These are phyloP conservation scores for Yamadazyma sp. DNA, from an alignment of 805 yeast species.

Conservation along the genomic window DNA sequence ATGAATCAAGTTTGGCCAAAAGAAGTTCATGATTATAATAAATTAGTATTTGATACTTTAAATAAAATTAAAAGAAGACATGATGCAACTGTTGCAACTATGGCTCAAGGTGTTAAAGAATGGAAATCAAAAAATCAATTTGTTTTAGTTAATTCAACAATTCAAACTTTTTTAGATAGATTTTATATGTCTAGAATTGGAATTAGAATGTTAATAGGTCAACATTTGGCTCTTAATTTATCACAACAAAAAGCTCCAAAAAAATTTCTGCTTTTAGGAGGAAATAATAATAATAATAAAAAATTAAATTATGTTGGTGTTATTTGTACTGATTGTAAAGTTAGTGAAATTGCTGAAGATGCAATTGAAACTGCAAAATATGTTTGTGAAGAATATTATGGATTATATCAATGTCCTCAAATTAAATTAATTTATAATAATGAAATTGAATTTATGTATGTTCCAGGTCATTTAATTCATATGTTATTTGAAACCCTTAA, in stretches of 20 bases:
- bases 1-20: conserved; percentile 62
- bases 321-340: conserved; percentile 80
- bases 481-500: conserved; percentile 87
- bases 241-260: conserved; percentile 50
- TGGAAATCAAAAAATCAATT: conserved; percentile 63
- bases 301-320: conserved; percentile 77
- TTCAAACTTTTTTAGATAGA: conserved; percentile 79
- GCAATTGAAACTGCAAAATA: conserved; percentile 89
- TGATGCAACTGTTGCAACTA: conserved; percentile 89
- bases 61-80: conserved; percentile 76
- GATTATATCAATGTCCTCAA: conserved; percentile 80
- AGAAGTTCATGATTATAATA: conserved; percentile 71
- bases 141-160: conserved; percentile 59
- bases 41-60: conserved; percentile 60
- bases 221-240: conserved; percentile 79
- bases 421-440: conserved; percentile 75
- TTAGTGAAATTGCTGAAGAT: conserved; percentile 77
- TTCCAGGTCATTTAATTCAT: conserved; percentile 89
- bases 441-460: conserved; percentile 77
- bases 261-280: conserved; percentile 33
- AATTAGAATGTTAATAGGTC: conserved; percentile 92
- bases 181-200: conserved; percentile 91
- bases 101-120: conserved; percentile 89
- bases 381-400: conserved; percentile 89
- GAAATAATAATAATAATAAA: conserved; percentile 13